phyloP scores from a whole-genome alignment of 2,329 filamentous ascomycete species.

The Kalmusia sp. region DNA sequence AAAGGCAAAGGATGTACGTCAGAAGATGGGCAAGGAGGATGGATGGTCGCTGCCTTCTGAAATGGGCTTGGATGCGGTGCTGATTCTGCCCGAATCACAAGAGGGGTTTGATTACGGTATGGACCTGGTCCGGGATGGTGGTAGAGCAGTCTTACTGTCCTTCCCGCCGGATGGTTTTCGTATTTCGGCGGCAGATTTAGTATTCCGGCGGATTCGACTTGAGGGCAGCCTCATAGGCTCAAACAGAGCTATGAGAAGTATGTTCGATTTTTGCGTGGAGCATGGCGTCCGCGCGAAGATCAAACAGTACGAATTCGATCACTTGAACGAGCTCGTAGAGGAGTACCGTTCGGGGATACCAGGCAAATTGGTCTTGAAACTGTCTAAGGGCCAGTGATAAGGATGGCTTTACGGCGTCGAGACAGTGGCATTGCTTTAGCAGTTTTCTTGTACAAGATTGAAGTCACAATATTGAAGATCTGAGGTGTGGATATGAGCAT shows the following conservation, averaged over 20 bases:
- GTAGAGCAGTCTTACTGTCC: slow-evolving; percentile 55
- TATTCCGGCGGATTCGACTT: slow-evolving; percentile 54
- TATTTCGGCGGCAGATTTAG: slow-evolving; percentile 51
- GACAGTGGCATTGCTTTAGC: too few species aligned
- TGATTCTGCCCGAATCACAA: slow-evolving; percentile 57
- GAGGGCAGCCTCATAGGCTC: slow-evolving; percentile 53
- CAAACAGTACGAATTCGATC: slow-evolving; percentile 44
- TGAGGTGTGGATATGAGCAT: too few species aligned
- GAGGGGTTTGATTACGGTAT: slow-evolving; percentile 57
- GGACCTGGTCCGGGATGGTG: slow-evolving; percentile 52
- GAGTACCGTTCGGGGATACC: slow-evolving; percentile 54
- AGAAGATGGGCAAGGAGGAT: slow-evolving; percentile 47
- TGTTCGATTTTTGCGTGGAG: slow-evolving; percentile 48
- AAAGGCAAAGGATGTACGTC: slow-evolving; percentile 37
- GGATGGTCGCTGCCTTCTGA: slow-evolving; percentile 43
- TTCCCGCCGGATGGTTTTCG: slow-evolving; percentile 55
- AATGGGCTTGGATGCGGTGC: slow-evolving; percentile 55
- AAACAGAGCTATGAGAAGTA: slow-evolving; percentile 50
- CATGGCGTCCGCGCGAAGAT: slow-evolving; percentile 44
- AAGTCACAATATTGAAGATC: too few species aligned
- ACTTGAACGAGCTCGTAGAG: slow-evolving; percentile 51
- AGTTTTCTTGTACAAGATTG: too few species aligned
- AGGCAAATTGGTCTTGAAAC: slow-evolving; percentile 57
- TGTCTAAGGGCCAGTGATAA: too few species aligned
- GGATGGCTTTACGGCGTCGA: too few species aligned